A percentile compares a stretch with the other conserved stretches of the same genome.
Evolutionary conservation across 2,329 filamentous ascomycete species (phyloP).

Genomic region (Talaromyces funiculosus): DNA sequence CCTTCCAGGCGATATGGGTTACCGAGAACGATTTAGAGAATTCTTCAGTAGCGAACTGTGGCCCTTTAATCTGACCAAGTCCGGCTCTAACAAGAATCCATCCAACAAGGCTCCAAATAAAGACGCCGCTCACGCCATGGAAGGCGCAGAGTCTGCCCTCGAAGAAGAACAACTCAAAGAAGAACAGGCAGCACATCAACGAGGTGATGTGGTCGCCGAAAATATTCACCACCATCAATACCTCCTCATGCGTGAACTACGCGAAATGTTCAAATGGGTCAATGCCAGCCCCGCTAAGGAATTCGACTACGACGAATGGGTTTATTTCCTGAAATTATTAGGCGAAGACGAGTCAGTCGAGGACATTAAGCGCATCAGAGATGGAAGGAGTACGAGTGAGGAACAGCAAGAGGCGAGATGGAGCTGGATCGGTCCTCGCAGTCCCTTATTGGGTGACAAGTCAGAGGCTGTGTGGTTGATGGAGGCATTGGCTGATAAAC

Average conservation of each 20-base stretch:
- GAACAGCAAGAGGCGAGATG: constrained; percentile 18
- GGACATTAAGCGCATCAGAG: constrained; percentile 12
- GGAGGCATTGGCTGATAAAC: constrained; percentile 31
- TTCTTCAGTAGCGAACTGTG: constrained; percentile 1
- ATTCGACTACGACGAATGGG: constrained; percentile 43
- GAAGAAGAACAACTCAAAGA: constrained; percentile 39
- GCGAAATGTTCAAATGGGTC: constrained; percentile 34
- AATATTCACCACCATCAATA: constrained; percentile 48
- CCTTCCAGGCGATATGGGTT: constrained; percentile 45
- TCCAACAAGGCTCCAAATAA: not conserved
- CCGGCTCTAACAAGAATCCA: not conserved
- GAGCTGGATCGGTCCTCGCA: constrained; percentile 38
- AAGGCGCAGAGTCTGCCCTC: constrained; percentile 30
- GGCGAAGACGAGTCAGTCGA: constrained; percentile 40
- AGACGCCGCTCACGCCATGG: constrained; percentile 16
- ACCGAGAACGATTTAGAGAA: constrained; percentile 22
- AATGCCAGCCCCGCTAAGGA: constrained; percentile 27
- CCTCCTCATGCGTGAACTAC: constrained; percentile 34
- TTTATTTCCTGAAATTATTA: constrained; percentile 45
- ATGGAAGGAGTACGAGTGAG: not conserved
- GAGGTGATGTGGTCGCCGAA: constrained; percentile 40
- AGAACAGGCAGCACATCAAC: constrained; percentile 36
- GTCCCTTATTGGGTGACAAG: constrained; percentile 37
- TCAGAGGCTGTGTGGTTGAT: constrained; percentile 42
- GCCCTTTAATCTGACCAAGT: not conserved